phyloP scores from a whole-genome alignment of 2,329 filamentous ascomycete genomes.

The Gnomoniopsis smithogilvyi region DNA sequence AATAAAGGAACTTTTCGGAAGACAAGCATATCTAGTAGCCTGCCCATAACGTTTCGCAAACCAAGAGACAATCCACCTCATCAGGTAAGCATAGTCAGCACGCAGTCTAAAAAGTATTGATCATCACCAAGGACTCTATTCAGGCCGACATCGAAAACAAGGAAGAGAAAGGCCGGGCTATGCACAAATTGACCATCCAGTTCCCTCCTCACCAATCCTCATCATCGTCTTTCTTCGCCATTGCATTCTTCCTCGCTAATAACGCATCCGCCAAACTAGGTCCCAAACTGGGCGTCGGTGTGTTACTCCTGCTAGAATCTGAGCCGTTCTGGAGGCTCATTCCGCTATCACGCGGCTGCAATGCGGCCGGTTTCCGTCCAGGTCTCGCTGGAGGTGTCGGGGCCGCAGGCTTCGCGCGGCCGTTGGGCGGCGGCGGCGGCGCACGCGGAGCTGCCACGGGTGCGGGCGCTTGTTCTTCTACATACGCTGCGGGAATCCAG shows the following conservation, averaged over 20 bases:
- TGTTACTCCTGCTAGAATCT: constrained; percentile 65
- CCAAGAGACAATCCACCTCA: not conserved
- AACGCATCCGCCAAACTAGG: constrained; percentile 78
- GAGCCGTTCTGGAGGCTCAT: constrained; percentile 56
- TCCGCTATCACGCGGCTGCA: constrained; percentile 69
- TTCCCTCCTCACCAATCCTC: constrained; percentile 59
- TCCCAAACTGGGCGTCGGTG: constrained; percentile 68
- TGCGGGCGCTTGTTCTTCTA: constrained; percentile 73
- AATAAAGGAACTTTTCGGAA: too few relatives aligned
- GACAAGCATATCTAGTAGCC: not conserved
- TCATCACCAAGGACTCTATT: constrained; percentile 4
- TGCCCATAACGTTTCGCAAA: not conserved
- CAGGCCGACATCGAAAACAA: not conserved
- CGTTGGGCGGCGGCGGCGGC: constrained; percentile 60
- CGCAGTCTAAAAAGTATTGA: not conserved
- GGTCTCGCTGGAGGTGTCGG: constrained; percentile 77
- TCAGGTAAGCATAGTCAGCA: not conserved
- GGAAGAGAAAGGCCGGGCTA: constrained; percentile 11
- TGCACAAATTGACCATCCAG: constrained; percentile 3
- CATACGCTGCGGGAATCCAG: constrained; percentile 92
- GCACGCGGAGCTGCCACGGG: constrained; percentile 57
- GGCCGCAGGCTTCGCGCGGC: constrained; percentile 64
- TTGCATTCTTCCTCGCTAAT: constrained; percentile 70
- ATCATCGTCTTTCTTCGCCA: constrained; percentile 68
- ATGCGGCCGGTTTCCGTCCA: constrained; percentile 66